Evolutionary conservation across 1,139 yeast genomes (phyloP).

Genomic region (Suhomyces bribrorum): DNA sequence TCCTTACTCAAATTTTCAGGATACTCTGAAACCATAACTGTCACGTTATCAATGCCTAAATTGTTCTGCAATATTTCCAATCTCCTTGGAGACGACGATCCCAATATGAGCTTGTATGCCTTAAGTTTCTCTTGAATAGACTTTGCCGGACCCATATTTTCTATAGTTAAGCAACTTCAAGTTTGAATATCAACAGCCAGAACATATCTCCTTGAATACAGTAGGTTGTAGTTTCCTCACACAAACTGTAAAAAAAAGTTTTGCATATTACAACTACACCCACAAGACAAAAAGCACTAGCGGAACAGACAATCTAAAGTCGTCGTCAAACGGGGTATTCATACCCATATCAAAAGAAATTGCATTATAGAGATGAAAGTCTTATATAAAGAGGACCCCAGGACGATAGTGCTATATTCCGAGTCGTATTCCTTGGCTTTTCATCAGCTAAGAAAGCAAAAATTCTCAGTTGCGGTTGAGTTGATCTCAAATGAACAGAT

Average conservation of each 20-base stretch:
- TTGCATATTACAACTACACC: conserved; percentile 2
- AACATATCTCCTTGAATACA: too few relatives aligned
- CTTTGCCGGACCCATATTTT: conserved; percentile 18
- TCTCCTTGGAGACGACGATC: conserved; percentile 85
- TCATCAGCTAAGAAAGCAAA: conserved; percentile 34
- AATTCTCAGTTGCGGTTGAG: conserved; percentile 53
- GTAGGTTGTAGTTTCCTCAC: too few relatives aligned
- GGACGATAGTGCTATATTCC: conserved; percentile 57
- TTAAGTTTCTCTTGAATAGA: conserved; percentile 25
- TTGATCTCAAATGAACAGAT: conserved; percentile 44
- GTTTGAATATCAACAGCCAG: too few relatives aligned
- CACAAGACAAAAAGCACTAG: not conserved
- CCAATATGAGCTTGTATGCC: conserved; percentile 54
- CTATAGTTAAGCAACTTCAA: too few relatives aligned
- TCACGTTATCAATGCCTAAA: conserved; percentile 56
- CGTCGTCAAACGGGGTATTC: conserved; percentile 2
- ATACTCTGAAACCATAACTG: conserved; percentile 58
- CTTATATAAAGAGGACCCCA: conserved; percentile 50
- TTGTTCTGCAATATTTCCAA: conserved; percentile 60
- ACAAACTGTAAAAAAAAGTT: conserved; percentile 5
- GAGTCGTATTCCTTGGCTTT: conserved; percentile 52
- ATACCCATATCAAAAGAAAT: not conserved
- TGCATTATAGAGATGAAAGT: conserved; percentile 41
- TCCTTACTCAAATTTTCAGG: conserved; percentile 71
- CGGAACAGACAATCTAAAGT: not conserved